A percentile compares a stretch with the other conserved stretches of the same genome.
Evolutionary conservation across 1,284 basidiomycete genomes (phyloP).

Genomic region (Megacollybia platyphylla): DNA sequence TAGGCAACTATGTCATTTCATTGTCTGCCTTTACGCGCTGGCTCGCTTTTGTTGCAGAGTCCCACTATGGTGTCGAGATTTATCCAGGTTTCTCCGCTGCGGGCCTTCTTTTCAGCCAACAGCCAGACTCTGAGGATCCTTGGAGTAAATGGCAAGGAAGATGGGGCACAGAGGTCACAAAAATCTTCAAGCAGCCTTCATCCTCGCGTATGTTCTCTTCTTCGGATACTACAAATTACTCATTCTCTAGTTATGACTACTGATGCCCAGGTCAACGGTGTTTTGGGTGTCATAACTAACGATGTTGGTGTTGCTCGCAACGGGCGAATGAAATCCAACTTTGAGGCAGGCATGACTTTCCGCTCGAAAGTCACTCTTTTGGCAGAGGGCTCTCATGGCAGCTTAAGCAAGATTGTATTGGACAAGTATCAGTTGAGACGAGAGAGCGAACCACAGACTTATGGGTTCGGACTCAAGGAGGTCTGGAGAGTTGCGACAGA

Average conservation of each 20-base stretch:
- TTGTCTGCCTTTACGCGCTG: conserved; percentile 84
- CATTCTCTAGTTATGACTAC: neutral
- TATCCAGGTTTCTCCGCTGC: conserved; percentile 97
- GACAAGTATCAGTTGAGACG: conserved; percentile 67
- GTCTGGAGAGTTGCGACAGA: conserved; percentile 77
- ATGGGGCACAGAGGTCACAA: conserved; percentile 9
- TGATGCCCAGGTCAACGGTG: conserved; percentile 32
- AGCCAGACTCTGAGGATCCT: conserved; percentile 21
- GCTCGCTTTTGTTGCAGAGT: conserved; percentile 84
- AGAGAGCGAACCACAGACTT: conserved; percentile 87
- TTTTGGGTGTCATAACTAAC: conserved; percentile 86
- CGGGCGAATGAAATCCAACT: conserved; percentile 74
- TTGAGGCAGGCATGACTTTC: conserved; percentile 97
- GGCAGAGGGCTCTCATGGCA: conserved; percentile 94
- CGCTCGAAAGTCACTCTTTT: conserved; percentile 89
- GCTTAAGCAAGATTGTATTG: conserved; percentile 76
- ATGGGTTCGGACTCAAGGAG: conserved; percentile 95
- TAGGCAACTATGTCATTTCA: conserved; percentile 82
- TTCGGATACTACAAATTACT: neutral
- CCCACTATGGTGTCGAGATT: conserved; percentile 82
- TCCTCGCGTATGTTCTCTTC: neutral
- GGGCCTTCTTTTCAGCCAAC: conserved; percentile 62
- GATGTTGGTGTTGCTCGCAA: conserved; percentile 87
- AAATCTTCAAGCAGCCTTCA: conserved; percentile 3
- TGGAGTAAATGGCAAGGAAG: conserved; percentile 13